Evolutionary conservation across 768 basidiomycete species (phyloP).

Genomic region (Lentinula aciculospora): DNA sequence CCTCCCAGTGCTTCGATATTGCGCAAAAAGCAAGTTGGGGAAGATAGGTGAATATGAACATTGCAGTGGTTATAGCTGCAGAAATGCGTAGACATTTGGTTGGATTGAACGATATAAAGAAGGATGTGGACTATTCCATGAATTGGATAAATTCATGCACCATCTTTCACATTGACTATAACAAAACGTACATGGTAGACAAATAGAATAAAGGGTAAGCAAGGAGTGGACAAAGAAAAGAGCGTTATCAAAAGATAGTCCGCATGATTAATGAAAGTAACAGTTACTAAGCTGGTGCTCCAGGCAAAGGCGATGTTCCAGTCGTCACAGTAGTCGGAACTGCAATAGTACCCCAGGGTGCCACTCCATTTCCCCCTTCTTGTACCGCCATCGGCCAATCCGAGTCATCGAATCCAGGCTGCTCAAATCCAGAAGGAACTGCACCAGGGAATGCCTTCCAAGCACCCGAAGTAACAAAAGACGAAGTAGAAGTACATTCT

Average conservation of each 20-base stretch:
- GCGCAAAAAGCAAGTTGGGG: conserved; percentile 64
- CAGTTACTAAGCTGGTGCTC: not conserved
- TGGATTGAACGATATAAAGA: conserved; percentile 27
- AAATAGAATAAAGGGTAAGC: no score
- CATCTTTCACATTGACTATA: conserved; percentile 20
- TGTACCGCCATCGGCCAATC: not conserved
- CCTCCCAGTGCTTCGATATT: no score
- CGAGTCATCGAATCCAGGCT: conserved; percentile 8
- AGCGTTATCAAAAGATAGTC: no score
- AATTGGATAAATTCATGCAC: conserved; percentile 33
- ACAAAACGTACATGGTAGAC: no score
- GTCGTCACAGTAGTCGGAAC: not conserved
- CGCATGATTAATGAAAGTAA: no score
- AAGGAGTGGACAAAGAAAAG: no score
- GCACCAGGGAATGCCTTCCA: conserved; percentile 7
- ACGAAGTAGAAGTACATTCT: not conserved
- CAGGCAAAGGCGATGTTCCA: not conserved
- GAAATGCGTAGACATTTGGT: conserved; percentile 33
- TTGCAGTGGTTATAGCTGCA: conserved; percentile 29
- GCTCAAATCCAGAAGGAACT: conserved; percentile 5
- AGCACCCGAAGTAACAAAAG: not conserved
- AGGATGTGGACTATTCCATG: conserved; percentile 31
- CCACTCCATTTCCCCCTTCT: conserved; percentile 1
- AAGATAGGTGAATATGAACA: conserved; percentile 57
- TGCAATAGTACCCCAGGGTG: not conserved